phyloP scores from a whole-genome alignment of 2,329 filamentous ascomycete genomes.

The Mycosphaerella arachidis region DNA sequence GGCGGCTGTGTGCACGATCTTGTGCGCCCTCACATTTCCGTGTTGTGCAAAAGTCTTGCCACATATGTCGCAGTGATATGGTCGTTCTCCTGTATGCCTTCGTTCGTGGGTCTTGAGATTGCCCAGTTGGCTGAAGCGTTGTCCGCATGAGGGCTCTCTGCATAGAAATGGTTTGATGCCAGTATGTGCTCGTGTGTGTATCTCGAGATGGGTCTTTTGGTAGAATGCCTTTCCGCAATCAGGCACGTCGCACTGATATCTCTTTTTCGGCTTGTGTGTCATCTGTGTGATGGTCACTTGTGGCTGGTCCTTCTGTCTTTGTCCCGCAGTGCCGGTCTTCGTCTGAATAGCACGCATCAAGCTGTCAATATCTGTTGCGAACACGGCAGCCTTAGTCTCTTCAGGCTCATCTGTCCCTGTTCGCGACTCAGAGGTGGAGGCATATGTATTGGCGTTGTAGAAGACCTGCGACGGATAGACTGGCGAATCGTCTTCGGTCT shows the following conservation, averaged over 20 bases:
- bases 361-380: constrained; percentile 78
- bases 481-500: constrained; percentile 41
- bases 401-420: constrained; percentile 42
- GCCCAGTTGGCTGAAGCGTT: constrained; percentile 81
- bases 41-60: constrained; percentile 79
- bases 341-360: constrained; percentile 85
- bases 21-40: constrained; percentile 79
- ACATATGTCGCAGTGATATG: constrained; percentile 74
- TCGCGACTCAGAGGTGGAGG: constrained; percentile 34
- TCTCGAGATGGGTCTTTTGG: constrained; percentile 90
- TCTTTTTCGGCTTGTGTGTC: constrained; percentile 48
- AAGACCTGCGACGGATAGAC: constrained; percentile 39
- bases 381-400: constrained; percentile 48
- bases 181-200: constrained; percentile 82
- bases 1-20: constrained; percentile 69
- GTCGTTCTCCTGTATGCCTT: constrained; percentile 81
- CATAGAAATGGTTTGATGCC: constrained; percentile 89
- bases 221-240: constrained; percentile 77
- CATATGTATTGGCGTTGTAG: constrained; percentile 32
- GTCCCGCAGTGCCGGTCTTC: constrained; percentile 45
- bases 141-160: constrained; percentile 66
- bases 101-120: constrained; percentile 91
- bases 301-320: constrained; percentile 6
- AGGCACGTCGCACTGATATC: constrained; percentile 68
- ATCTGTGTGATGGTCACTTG: neutral